phyloP scores from a whole-genome alignment of 371 early-diverging fungal species.

The Coemansia sp. region DNA sequence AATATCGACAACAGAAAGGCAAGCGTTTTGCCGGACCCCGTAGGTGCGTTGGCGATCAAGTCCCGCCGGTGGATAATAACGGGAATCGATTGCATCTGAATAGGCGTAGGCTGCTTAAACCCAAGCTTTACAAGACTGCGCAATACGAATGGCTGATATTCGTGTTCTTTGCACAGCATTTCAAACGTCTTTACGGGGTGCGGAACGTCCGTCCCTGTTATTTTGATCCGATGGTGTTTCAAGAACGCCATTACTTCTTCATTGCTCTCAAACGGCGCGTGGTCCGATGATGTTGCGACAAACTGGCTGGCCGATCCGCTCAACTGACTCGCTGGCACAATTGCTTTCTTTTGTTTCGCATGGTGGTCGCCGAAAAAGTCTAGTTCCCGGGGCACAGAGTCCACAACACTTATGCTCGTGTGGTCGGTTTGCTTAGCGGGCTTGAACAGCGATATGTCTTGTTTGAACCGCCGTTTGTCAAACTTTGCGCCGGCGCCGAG shows the following conservation, averaged over 20 bases:
- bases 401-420: constrained; percentile 19
- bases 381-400: constrained; percentile 37
- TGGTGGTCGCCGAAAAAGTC: constrained; percentile 43
- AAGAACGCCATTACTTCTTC: constrained; percentile 57
- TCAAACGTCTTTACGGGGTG: constrained; percentile 78
- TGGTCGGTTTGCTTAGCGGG: constrained; percentile 15
- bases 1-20: constrained; percentile 93
- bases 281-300: constrained; percentile 28
- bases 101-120: constrained; percentile 91
- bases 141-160: constrained; percentile 64
- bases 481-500: constrained; percentile 84
- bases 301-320: constrained; percentile 37
- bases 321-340: constrained; percentile 25
- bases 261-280: constrained; percentile 43
- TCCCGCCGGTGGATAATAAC: constrained; percentile 67
- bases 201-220: constrained; percentile 85
- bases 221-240: constrained; percentile 71
- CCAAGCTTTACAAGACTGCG: constrained; percentile 61
- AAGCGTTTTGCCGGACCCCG: constrained; percentile 98
- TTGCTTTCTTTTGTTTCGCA: constrained; percentile 5
- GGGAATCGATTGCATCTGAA: constrained; percentile 76
- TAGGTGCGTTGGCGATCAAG: constrained; percentile 66
- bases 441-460: constrained; percentile 71
- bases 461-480: constrained; percentile 71
- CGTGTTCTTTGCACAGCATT: constrained; percentile 71